phyloP scores from a whole-genome alignment of 768 basidiomycete species.

The Sutorius australiensis region DNA sequence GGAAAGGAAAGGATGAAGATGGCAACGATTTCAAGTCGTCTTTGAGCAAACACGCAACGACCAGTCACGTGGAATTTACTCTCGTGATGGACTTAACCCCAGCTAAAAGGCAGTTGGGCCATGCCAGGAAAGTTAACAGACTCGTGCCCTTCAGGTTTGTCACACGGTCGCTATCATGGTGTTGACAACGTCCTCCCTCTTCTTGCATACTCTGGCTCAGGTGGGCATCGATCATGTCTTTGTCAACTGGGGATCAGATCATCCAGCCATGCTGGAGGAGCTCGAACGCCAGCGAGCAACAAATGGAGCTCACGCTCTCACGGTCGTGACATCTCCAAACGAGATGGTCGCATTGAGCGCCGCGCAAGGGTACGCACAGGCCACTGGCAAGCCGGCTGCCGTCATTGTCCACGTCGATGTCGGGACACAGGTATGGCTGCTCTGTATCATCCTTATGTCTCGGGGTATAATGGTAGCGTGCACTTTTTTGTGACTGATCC shows the following conservation, averaged over 20 bases:
- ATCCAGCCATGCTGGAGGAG: conserved; percentile 68
- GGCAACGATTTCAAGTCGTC: too few relatives aligned
- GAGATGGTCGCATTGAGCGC: conserved; percentile 74
- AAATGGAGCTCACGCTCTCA: conserved; percentile 37
- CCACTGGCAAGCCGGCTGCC: conserved; percentile 61
- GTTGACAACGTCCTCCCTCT: conserved; percentile 59
- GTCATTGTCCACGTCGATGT: conserved; percentile 76
- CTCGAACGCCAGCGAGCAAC: conserved; percentile 50
- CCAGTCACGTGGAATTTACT: too few relatives aligned
- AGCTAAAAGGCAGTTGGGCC: neutral
- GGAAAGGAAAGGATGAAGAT: too few relatives aligned
- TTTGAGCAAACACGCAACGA: too few relatives aligned
- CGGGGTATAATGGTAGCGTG: neutral
- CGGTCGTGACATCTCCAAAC: conserved; percentile 66
- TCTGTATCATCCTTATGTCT: neutral
- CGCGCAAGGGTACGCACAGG: conserved; percentile 68
- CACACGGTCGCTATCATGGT: conserved; percentile 25
- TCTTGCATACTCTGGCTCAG: conserved; percentile 50
- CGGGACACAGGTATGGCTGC: conserved; percentile 51
- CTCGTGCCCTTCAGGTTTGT: neutral
- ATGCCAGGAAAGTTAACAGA: neutral
- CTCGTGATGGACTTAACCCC: neutral
- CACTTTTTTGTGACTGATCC: too few relatives aligned
- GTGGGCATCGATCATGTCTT: conserved; percentile 66
- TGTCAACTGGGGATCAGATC: conserved; percentile 77